Base-by-base conservation (phyloP, 2,329 filamentous ascomycete species). In the Sordariomycetes sp. region DNA sequence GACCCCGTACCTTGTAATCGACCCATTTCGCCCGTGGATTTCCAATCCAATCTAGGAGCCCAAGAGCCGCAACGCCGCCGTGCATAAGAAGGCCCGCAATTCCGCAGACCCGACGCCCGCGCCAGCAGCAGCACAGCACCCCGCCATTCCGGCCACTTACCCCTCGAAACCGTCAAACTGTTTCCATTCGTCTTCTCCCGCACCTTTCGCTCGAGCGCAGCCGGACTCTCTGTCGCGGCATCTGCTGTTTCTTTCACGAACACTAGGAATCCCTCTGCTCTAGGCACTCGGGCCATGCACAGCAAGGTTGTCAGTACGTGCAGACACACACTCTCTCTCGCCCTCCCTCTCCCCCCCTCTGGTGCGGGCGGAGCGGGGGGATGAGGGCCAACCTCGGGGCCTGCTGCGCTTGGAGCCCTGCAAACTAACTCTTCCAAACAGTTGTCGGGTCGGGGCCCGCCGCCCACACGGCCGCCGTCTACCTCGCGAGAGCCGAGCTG, bases 401-500 rank as follows among this genome's bases (percentile, higher is more conserved):
- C 28, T 32, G 28, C 28, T 32, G 28, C 28, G 28, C n/a, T n/a
- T 32, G 28, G 28, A 32, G 14, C n/a, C 40, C 40, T 46, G 40
- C n/a, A n/a, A 18, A n/a, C 40, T 46, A n/a, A 46, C 40, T 46
- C 16, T 46, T 18, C 40, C 40, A n/a, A 22, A 62, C 59, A 85
- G 82, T 91, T 69, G 88, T 90, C 76, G 92, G 94, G 78, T 99
- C 94, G 62, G 94, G 94, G 78, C 94, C 94, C 62, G 94, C 92
- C 66, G 94, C 92, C 74, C 94, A 99, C 78, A 99, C 94, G 53
- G 94, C 94, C 62, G 94, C 94, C 72, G 86, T 99, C 71, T 99
- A 99, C 76, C 87, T 97, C 67, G 88, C 92, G 54, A 88, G 94
- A 70, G 94, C 94, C 61, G 93, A 99, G 72, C 77, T 99, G 70